Evolutionary conservation across 2,329 filamentous ascomycete genomes (phyloP).

Genomic region (Fusarium sp.): DNA sequence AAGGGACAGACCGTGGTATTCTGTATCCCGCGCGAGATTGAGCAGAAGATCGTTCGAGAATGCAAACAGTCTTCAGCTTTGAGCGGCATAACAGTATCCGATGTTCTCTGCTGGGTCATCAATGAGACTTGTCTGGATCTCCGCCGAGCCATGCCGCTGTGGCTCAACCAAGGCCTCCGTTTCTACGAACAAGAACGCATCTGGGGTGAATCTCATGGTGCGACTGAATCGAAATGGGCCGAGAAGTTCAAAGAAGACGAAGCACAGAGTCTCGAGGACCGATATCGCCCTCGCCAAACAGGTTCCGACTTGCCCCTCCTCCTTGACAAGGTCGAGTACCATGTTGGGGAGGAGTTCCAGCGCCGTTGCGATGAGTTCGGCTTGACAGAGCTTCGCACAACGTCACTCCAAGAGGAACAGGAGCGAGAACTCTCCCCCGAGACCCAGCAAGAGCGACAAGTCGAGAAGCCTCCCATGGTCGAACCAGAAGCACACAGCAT

Average conservation of each 20-base stretch:
- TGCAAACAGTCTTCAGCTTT: fast-evolving
- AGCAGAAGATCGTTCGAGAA: conserved; percentile 62
- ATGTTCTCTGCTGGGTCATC: conserved; percentile 75
- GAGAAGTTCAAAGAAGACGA: conserved; percentile 70
- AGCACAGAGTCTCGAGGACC: conserved; percentile 64
- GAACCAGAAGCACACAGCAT: conserved; percentile 59
- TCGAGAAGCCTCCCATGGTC: conserved; percentile 61
- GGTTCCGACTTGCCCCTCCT: not conserved
- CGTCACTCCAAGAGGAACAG: conserved; percentile 73
- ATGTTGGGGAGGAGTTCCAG: not conserved
- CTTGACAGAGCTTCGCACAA: not conserved
- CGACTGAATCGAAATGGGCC: conserved; percentile 47
- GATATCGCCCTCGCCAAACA: conserved; percentile 62
- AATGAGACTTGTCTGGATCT: conserved; percentile 38
- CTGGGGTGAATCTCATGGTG: conserved; percentile 47
- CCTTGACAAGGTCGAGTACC: not conserved
- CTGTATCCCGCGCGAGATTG: conserved; percentile 72
- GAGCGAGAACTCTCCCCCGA: conserved; percentile 79
- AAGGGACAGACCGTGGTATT: conserved; percentile 77
- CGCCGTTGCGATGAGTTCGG: conserved; percentile 26
- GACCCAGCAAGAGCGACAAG: conserved; percentile 71
- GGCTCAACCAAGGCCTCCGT: conserved; percentile 72
- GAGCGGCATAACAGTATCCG: conserved; percentile 60
- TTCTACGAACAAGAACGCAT: conserved; percentile 60
- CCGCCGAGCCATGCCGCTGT: conserved; percentile 57